Evolutionary conservation across 2,329 filamentous ascomycete species (phyloP).

Genomic region (Xylariaceae sp.): DNA sequence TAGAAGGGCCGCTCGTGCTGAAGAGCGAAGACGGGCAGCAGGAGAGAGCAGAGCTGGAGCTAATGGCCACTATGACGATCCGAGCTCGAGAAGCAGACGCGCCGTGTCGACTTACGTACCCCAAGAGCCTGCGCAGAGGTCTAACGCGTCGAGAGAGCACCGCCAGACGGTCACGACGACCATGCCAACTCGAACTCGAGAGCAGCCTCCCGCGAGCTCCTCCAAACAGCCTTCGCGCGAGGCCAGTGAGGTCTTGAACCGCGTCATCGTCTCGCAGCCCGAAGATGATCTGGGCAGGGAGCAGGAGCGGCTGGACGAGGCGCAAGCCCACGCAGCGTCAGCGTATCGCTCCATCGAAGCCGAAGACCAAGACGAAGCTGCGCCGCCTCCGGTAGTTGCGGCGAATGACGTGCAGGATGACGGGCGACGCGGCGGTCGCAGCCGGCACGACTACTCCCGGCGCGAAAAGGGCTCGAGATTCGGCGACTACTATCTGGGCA

Average conservation of each 20-base stretch:
- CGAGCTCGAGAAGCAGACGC: conserved; percentile 32
- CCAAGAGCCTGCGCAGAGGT: conserved; percentile 33
- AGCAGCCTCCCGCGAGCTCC: conserved; percentile 37
- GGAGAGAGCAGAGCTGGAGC: conserved; percentile 29
- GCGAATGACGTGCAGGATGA: conserved; percentile 37
- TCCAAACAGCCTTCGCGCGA: conserved; percentile 60
- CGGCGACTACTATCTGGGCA: conserved; percentile 90
- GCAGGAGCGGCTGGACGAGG: conserved; percentile 59
- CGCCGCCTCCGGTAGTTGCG: conserved; percentile 36
- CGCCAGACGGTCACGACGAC: conserved; percentile 27
- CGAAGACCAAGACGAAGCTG: conserved; percentile 34
- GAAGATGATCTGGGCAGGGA: conserved; percentile 66
- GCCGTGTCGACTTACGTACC: conserved; percentile 25
- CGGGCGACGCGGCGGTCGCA: conserved; percentile 42
- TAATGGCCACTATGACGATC: conserved; percentile 29
- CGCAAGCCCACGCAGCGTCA: conserved; percentile 33
- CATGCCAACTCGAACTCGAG: conserved; percentile 38
- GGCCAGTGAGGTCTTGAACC: conserved; percentile 70
- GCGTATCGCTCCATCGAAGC: too few species aligned
- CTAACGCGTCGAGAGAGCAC: conserved; percentile 33
- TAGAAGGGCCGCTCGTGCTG: conserved; percentile 36
- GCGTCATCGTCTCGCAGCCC: conserved; percentile 68
- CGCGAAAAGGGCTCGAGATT: conserved; percentile 77
- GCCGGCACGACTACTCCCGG: conserved; percentile 53
- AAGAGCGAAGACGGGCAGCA: conserved; percentile 35